These are phyloP conservation scores for Fusarium armeniacum DNA, from an alignment of 2,329 filamentous ascomycete genomes.

Conservation along the genomic window DNA sequence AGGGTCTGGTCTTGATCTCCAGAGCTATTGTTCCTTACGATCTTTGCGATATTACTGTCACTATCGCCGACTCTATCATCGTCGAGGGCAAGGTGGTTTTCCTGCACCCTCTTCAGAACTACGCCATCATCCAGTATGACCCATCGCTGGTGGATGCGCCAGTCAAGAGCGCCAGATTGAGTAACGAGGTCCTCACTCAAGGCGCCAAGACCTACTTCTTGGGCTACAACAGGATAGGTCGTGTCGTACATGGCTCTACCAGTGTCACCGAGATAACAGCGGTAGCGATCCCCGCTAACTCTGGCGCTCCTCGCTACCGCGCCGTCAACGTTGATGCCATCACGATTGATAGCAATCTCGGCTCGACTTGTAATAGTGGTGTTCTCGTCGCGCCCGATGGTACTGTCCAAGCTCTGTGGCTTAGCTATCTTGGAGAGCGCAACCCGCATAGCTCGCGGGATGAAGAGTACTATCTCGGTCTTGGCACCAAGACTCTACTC, in stretches of 20 bases:
- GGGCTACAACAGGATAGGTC: conserved; percentile 96
- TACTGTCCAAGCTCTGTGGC: conserved; percentile 93
- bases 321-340: conserved; percentile 97
- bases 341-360: conserved; percentile 93
- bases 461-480: conserved; percentile 94
- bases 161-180: conserved; percentile 88
- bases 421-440: conserved; percentile 95
- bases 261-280: conserved; percentile 97
- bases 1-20: conserved; percentile 94
- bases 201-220: conserved; percentile 96
- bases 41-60: conserved; percentile 95
- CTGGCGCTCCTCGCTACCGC: conserved; percentile 89
- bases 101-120: conserved; percentile 96
- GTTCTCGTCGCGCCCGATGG: conserved; percentile 92
- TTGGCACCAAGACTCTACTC: conserved; percentile 88
- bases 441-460: conserved; percentile 84
- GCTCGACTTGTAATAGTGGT: conserved; percentile 92
- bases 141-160: conserved; percentile 93
- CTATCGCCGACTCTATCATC: conserved; percentile 95
- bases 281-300: conserved; percentile 94
- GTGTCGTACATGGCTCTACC: conserved; percentile 93
- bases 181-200: conserved; percentile 86
- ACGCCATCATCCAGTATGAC: conserved; percentile 95
- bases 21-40: conserved; percentile 96
- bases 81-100: conserved; percentile 96